A percentile compares a stretch with the other conserved stretches of the same genome.
Evolutionary conservation across 2,329 filamentous ascomycete species (phyloP).

Genomic region (Trichoderma citrinoviride): DNA sequence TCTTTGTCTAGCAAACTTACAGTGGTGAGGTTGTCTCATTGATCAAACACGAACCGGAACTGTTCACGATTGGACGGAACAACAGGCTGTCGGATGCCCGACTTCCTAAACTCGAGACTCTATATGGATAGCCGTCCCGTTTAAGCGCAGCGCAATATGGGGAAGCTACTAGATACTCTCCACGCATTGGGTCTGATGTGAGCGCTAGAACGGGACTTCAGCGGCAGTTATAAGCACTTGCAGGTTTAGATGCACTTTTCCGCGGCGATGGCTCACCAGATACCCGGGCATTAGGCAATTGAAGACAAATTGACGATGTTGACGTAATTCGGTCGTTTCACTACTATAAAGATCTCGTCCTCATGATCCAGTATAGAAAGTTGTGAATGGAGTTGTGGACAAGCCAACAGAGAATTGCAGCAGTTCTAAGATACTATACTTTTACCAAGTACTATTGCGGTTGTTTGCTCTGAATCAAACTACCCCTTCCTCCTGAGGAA

Average conservation of each 20-base stretch:
- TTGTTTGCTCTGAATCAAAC: too few species aligned
- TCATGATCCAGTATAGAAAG: too few species aligned
- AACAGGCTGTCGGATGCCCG: too few species aligned
- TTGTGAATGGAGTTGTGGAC: too few species aligned
- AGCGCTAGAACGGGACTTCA: background rate
- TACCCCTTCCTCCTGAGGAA: too few species aligned
- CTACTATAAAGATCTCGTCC: background rate
- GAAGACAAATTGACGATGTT: too few species aligned
- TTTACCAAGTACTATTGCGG: background rate
- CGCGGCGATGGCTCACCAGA: background rate
- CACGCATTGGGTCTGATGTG: background rate
- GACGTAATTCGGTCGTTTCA: background rate
- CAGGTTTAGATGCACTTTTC: background rate
- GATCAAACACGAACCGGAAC: background rate
- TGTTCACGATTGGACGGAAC: too few species aligned
- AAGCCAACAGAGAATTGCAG: background rate
- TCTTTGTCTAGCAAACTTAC: too few species aligned
- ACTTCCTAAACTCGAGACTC: background rate
- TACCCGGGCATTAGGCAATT: background rate
- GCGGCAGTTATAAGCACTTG: background rate
- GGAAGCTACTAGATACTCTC: background rate
- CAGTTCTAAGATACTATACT: background rate
- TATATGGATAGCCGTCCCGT: background rate
- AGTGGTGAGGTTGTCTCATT: background rate
- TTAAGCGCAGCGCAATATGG: background rate